phyloP scores from a whole-genome alignment of 2,329 filamentous ascomycete species.

The Capronia coronata region DNA sequence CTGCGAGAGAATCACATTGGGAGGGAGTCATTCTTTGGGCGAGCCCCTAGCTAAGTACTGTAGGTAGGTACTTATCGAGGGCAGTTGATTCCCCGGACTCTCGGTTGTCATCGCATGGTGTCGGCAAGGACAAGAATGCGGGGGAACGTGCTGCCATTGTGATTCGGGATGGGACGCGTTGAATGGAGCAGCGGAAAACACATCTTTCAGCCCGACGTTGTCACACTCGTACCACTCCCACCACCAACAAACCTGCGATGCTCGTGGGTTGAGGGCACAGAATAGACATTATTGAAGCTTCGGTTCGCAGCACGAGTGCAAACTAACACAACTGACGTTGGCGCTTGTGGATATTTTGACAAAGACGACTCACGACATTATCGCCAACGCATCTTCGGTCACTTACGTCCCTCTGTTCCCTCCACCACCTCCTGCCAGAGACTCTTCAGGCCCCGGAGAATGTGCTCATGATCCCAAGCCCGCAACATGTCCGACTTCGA shows the following conservation, averaged over 20 bases:
- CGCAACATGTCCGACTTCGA: slow-evolving; percentile 26
- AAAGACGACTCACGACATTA: neutral
- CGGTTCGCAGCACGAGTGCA: neutral
- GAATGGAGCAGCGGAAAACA: neutral
- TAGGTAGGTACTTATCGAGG: no score
- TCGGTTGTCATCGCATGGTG: slow-evolving; percentile 17
- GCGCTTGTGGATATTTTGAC: neutral
- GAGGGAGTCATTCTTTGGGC: neutral
- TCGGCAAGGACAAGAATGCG: slow-evolving; percentile 3
- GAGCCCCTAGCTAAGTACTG: neutral
- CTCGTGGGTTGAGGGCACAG: neutral
- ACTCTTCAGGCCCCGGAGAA: neutral
- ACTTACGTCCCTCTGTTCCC: neutral
- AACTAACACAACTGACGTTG: neutral
- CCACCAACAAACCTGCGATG: neutral
- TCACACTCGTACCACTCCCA: neutral
- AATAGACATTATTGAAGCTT: neutral
- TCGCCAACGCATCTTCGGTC: neutral
- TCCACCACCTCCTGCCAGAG: neutral
- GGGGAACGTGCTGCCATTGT: neutral
- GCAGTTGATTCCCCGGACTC: slow-evolving; percentile 2
- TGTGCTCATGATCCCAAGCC: slow-evolving; percentile 1
- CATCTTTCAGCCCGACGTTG: neutral
- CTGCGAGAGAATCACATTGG: neutral
- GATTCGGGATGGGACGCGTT: neutral